Evolutionary conservation across 495 filamentous ascomycete species (phyloP).

Genomic region (Daldinia loculata): DNA sequence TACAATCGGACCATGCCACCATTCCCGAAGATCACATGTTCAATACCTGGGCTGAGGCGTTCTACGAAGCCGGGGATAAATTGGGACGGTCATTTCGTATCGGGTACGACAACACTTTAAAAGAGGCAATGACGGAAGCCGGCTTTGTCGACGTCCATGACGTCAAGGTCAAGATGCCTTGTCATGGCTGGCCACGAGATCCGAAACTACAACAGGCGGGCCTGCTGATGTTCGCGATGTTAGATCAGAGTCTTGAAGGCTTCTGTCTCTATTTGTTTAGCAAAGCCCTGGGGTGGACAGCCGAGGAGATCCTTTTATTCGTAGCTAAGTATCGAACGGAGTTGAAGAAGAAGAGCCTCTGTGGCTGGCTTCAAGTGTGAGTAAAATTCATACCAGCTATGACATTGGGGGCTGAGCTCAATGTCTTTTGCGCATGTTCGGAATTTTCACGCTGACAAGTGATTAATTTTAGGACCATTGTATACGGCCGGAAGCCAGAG

Average conservation of each 20-base stretch:
- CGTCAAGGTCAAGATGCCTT: constrained; percentile 18
- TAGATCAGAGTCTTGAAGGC: constrained; percentile 24
- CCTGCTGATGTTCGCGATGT: constrained; percentile 16
- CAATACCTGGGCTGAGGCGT: constrained; percentile 10
- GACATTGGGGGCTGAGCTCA: neutral
- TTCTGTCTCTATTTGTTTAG: constrained; percentile 16
- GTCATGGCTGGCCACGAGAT: constrained; percentile 25
- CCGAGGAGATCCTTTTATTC: constrained; percentile 15
- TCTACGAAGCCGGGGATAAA: constrained; percentile 8
- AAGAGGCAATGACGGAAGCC: constrained; percentile 8
- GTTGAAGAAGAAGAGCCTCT: constrained; percentile 21
- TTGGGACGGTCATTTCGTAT: constrained; percentile 12
- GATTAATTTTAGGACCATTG: neutral
- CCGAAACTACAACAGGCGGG: constrained; percentile 24
- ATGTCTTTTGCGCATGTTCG: neutral
- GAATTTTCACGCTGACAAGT: neutral
- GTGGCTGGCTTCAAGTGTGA: constrained; percentile 14
- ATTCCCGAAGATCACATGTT: constrained; percentile 23
- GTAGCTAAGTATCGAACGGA: constrained; percentile 13
- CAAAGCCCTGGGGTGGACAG: constrained; percentile 14
- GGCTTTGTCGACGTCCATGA: constrained; percentile 23
- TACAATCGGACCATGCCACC: constrained; percentile 15
- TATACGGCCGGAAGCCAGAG: neutral
- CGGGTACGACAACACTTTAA: constrained; percentile 4
- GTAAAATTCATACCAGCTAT: neutral